Base-by-base conservation (phyloP, 2,329 filamentous ascomycete species). In the Massarina eburnea region DNA sequence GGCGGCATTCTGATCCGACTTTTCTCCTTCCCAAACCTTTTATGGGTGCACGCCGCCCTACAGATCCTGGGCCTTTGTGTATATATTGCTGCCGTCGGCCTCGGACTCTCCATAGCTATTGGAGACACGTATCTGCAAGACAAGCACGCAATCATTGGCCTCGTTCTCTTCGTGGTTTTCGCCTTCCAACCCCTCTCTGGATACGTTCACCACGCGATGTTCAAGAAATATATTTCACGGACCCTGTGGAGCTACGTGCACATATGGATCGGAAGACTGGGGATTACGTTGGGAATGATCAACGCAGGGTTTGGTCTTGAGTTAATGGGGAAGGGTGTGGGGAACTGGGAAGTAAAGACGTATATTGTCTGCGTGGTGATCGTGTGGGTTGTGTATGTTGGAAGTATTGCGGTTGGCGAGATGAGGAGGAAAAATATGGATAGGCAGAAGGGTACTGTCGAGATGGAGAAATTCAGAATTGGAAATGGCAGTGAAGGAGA, bases 231-330 rank as follows among this genome's bases (percentile, higher is more conserved):
- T 4, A 68, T 70, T 8, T 58, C 61, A 6, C 73, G 75, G 32
- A 73, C 71, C 3, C 50, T 71, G 12, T 73, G 71, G 48, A 75
- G 74, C 1, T 71, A 76, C 46, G 60, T 64, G 2, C 79, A 82
- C 51, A 67, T 80, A n/a, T 81, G 79, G 79, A 61, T 78, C 21
- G 79, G 79, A 15, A 68, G 79, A 2, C 52, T 68, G 18, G 65
- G 76, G 24, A 75, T 82, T 22, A 62, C 73, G 2, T 60, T 81
- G 3, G 79, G 75, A 1, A 75, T 80, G 42, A 69, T 81, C 57
- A 81, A 81, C 58, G 79, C 76, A 18, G 79, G 78, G 1, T 61
- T 81, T 2, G 79, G 79, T 0, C 70, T 81, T 30, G 61, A 67
- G 41, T 56, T 78, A 15, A 71, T 73, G 3, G 61, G 68, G 15